Base-by-base conservation (phyloP, 768 basidiomycete genomes). In the Phlebiopsis flavidoalba region DNA sequence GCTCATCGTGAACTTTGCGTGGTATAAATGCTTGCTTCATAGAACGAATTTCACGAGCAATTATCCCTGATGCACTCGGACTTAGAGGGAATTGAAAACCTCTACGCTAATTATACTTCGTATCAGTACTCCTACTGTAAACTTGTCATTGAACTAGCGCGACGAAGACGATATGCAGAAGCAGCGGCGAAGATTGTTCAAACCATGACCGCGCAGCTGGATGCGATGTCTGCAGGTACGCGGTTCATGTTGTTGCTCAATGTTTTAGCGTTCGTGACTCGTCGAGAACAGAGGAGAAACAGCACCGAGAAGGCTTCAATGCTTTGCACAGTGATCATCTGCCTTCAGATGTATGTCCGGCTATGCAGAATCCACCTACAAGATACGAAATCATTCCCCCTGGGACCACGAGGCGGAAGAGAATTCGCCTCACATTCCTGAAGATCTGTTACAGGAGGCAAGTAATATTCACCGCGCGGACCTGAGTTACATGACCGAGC, bases 261-360 rank as follows among this genome's bases (percentile, higher is more conserved):
- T 8, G 17, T 3, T 43, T 10, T 8, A 17, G 35, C 4, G 15
- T 17, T 35, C 12, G 5, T 7, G 35, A 26, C 35, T 3, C 14
- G n/a, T n/a, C 17, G 33, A 24, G n/a, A 57, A 14, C 67, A 93
- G 91, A 90, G 74, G 92, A 94, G 70, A 78, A 79, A 21, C 76
- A 78, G 59, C 71, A 82, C 12, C 82, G 92, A 40, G 79, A 80
- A 51, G 80, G 79, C 36, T 94, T 94, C 71, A 90, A 91, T 62
- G 77, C 77, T 3, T 86, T 87, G 50, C 85, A 93, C 53, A 91
- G 90, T 0, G 78, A 79, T 12, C 82, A 88, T 69, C 79, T 94
- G 1, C 91, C 91, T 0, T 81, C 86, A 63, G 92, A 94, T 64
- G 79, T 94, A 43, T 93, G 92, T 69, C 74, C 92, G 15, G 89